Evolutionary conservation across 805 yeast species (phyloP), one percentile per base, ranked within the genome.

Genomic region (Torulaspora indica): DNA sequence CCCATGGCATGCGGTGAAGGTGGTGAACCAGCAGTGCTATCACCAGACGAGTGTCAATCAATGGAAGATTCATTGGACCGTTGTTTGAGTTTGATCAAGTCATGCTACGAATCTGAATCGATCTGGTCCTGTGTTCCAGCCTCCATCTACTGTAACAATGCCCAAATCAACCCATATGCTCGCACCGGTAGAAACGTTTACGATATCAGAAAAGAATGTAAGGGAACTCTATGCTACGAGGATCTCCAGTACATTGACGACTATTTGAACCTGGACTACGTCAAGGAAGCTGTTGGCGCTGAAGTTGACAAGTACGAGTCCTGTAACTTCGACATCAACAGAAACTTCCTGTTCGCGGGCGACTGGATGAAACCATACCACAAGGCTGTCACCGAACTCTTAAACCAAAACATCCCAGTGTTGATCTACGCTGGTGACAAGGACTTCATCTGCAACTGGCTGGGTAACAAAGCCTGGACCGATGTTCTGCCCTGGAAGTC

Each of bases 1-100:
- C 95, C 95, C 66, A 89, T 88, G 96, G 96, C 95, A 10, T 89
- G 96, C 70, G 96, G 96, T 52, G 74, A 80, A 59, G 95, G 96
- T 55, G 96, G 95, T 31, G 80, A 76, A 55, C 83, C 85, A 30
- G 72, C 90, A 12, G 87, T 88, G 4, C 71, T 89, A 52, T 69
- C 77, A 29, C 93, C 87, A 45, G 88, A 83, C 48, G 83, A 84
- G 57, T 91, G 98, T 71, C 75, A 78, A 41, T 68, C 70, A 25
- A 81, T 91, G 84, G 73, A 75, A 45, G 72, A 71, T 40, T 66
- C 82, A 37, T 76, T 85, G 57, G 88, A 87, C 38, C 79, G 91
- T 63, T 91, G 98, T 72, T 71, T 80, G 49, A 68, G 78, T 22
- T 75, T 91, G 66, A 81, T 88, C 58, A 72, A 85, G 55, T 63